Conservation (phyloP, 805 yeast species). For the Schizosaccharomyces octosporus region DNA sequence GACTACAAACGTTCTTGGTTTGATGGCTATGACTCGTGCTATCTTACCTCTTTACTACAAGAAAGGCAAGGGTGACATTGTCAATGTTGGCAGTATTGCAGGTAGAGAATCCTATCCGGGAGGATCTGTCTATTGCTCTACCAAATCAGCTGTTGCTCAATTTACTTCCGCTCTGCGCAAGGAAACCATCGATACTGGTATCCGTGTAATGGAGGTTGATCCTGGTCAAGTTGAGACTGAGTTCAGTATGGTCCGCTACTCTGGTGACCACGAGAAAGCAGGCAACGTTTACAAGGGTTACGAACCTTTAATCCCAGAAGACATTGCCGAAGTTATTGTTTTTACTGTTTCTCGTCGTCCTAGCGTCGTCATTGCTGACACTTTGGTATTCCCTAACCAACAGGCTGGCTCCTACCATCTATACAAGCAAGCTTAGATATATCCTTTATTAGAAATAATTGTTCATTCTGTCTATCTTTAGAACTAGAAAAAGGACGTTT, state of each 20-base stretch:
- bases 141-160: slow-evolving; percentile 36
- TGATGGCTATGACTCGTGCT: slow-evolving; percentile 63
- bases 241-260: slow-evolving; percentile 31
- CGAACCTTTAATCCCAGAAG: slow-evolving; percentile 46
- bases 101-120: slow-evolving; percentile 49
- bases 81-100: slow-evolving; percentile 45
- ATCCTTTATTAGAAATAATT: too few species aligned
- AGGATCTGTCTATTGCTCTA: slow-evolving; percentile 46
- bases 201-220: slow-evolving; percentile 48
- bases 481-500: too few species aligned
- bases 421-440: slow-evolving; percentile 5
- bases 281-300: slow-evolving; percentile 40
- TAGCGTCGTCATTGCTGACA: slow-evolving; percentile 56
- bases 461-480: too few species aligned
- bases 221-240: slow-evolving; percentile 69
- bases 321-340: slow-evolving; percentile 50
- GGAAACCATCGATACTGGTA: slow-evolving; percentile 44
- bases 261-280: slow-evolving; percentile 37
- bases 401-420: slow-evolving; percentile 8
- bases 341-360: slow-evolving; percentile 36
- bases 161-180: slow-evolving; percentile 41
- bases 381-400: slow-evolving; percentile 57
- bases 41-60: slow-evolving; percentile 44
- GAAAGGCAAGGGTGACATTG: slow-evolving; percentile 31
- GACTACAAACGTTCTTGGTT: slow-evolving; percentile 67